These are phyloP conservation scores for Starmerella vitae DNA, from an alignment of 805 yeast genomes.

Conservation along the genomic window DNA sequence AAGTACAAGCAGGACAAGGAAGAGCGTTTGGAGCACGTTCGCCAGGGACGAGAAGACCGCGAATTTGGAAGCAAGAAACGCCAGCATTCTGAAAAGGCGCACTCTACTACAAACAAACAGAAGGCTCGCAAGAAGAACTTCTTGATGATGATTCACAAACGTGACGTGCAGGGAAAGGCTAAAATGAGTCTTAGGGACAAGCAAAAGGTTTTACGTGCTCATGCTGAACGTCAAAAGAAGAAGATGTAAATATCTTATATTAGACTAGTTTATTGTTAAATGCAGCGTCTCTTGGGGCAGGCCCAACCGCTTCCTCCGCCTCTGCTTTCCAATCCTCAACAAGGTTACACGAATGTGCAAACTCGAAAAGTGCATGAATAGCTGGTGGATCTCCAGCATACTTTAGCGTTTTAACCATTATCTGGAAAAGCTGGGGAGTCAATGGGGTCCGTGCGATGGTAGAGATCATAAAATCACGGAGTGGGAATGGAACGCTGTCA, in stretches of 20 bases:
- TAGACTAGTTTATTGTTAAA: too few species aligned
- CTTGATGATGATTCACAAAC: constrained; percentile 96
- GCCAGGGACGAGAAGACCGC: constrained; percentile 87
- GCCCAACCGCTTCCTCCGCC: too few species aligned
- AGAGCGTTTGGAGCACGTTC: constrained; percentile 74
- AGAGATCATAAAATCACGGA: constrained; percentile 1
- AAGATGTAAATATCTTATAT: too few species aligned
- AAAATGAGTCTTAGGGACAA: constrained; percentile 80
- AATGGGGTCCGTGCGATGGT: constrained; percentile 1
- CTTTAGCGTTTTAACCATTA: constrained; percentile 1
- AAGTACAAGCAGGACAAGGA: constrained; percentile 78
- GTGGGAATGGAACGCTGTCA: not conserved
- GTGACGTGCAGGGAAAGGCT: constrained; percentile 86
- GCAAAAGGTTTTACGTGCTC: constrained; percentile 75
- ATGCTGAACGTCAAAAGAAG: constrained; percentile 80
- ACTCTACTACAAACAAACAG: constrained; percentile 88
- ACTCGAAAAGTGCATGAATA: constrained; percentile 3
- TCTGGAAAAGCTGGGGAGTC: not conserved
- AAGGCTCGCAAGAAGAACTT: constrained; percentile 97
- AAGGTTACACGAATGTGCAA: too few species aligned
- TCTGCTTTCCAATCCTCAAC: too few species aligned
- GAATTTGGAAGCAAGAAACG: constrained; percentile 79
- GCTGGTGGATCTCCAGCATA: constrained; percentile 7
- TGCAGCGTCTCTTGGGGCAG: too few species aligned
- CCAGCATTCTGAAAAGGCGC: constrained; percentile 48